Base-by-base conservation (phyloP, 1,284 basidiomycete genomes). In the Apiotrichum gracile region DNA sequence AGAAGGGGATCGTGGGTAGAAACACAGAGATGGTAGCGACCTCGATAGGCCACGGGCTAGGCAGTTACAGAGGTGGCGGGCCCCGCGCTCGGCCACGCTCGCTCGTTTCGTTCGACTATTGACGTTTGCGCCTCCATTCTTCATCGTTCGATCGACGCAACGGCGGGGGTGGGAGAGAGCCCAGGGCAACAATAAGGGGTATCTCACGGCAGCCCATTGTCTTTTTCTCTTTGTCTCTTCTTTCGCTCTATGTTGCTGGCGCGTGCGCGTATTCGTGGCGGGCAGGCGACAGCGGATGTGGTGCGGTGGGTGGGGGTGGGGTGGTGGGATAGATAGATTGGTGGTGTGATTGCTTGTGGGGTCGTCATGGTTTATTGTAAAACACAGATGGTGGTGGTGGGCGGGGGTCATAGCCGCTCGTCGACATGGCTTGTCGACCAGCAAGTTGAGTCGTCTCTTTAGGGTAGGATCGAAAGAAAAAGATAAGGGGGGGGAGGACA, bases 31-130 rank as follows among this genome's bases (percentile, higher is more conserved):
- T 34, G n/a, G 33, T 14, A 34, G 33, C 33, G 33, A 34, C 24
- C 2, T 12, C 10, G 26, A 47, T 34, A 31, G 49, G 26, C 42
- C 41, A 26, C 49, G 33, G 39, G 34, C 49, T 35, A 13, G 49
- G 41, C 41, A 38, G 49, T 51, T 51, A 51, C 49, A 51, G 49
- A 38, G 47, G 47, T 10, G 31, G 31, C 39, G 39, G 13, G 39
- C 39, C 24, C 39, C 39, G 39, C 39, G 24, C 22, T 24, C 39
- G 39, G 22, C 22, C 22, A 40, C 39, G 19, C 24, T 24, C 22
- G 39, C 22, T 40, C 39, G 39, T 21, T 17, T 40, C 10, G n/a
- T 13, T 21, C 22, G 22, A 22, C 39, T 26, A n/a, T 4, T 16
- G n/a, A n/a, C n/a, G n/a, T n/a, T n/a, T n/a, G n/a, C n/a, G n/a